These are phyloP conservation scores for Globisporangium recalcitrans DNA, from an alignment of 352 stramenopile genomes.

Conservation along the genomic window DNA sequence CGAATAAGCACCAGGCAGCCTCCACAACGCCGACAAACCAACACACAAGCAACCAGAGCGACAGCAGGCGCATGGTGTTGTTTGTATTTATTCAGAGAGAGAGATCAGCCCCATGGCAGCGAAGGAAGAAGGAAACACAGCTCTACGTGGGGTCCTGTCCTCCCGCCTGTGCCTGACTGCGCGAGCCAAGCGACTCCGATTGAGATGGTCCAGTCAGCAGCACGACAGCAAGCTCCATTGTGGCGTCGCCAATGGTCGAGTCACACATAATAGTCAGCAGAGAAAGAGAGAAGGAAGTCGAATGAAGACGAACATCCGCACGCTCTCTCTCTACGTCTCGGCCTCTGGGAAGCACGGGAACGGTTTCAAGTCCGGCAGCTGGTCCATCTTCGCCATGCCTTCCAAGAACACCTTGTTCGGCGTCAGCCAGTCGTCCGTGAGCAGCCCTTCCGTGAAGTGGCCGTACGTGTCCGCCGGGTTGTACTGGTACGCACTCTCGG, in stretches of 20 bases:
- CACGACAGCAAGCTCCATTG: background rate
- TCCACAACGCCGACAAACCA: no score
- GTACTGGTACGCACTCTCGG: conserved; percentile 70
- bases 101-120: background rate
- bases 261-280: conserved; percentile 6
- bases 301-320: background rate
- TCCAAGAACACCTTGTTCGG: conserved; percentile 58
- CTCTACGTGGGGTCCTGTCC: background rate
- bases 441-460: conserved; percentile 55
- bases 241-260: background rate
- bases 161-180: background rate
- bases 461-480: conserved; percentile 62
- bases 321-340: background rate
- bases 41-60: background rate
- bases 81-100: background rate
- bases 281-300: background rate
- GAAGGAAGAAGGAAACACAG: background rate
- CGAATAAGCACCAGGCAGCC: no score
- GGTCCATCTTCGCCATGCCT: conserved; percentile 47
- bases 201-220: background rate
- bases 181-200: background rate
- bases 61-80: background rate
- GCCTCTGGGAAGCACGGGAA: conserved; percentile 53
- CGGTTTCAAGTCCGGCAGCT: conserved; percentile 47
- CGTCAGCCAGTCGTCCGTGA: conserved; percentile 66